These are phyloP conservation scores for Vanderwaltozyma verrucispora DNA, from an alignment of 805 yeast species.

Conservation along the genomic window DNA sequence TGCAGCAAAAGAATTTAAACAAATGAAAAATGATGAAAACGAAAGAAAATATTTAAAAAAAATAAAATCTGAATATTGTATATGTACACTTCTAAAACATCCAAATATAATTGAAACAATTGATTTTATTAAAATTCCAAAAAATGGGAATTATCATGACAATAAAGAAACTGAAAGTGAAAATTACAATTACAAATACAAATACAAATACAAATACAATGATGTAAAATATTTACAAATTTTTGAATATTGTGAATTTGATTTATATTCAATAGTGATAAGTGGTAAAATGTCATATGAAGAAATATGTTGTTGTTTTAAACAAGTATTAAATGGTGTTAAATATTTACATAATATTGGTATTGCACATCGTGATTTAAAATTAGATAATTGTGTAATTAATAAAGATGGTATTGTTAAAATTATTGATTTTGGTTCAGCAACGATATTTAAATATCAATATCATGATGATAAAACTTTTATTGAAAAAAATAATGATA, in stretches of 20 bases:
- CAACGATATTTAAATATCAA: slow-evolving; percentile 85
- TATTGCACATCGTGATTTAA: slow-evolving; percentile 82
- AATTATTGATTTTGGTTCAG: slow-evolving; percentile 87
- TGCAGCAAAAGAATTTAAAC: slow-evolving; percentile 89
- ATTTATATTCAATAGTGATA: slow-evolving; percentile 90
- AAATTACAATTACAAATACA: too few species aligned
- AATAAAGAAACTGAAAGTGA: too few species aligned
- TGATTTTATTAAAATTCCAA: too few species aligned
- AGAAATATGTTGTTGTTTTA: slow-evolving; percentile 83
- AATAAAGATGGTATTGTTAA: slow-evolving; percentile 75
- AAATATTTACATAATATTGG: slow-evolving; percentile 77
- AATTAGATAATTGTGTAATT: slow-evolving; percentile 86
- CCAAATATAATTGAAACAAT: slow-evolving; percentile 86
- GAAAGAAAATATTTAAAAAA: slow-evolving; percentile 83
- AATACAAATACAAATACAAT: too few species aligned
- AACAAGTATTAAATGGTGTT: slow-evolving; percentile 73
- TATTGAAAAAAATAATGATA: too few species aligned
- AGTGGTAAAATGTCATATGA: slow-evolving; percentile 72
- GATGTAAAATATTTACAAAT: slow-evolving; percentile 56
- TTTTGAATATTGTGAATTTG: slow-evolving; percentile 92
- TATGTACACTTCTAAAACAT: slow-evolving; percentile 82
- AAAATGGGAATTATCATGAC: too few species aligned
- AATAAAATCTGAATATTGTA: slow-evolving; percentile 89
- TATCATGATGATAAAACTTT: slow-evolving; percentile 62
- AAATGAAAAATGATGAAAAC: slow-evolving; percentile 61